Evolutionary conservation across 2,329 filamentous ascomycete genomes (phyloP).

Genomic region (Alternaria viburni): DNA sequence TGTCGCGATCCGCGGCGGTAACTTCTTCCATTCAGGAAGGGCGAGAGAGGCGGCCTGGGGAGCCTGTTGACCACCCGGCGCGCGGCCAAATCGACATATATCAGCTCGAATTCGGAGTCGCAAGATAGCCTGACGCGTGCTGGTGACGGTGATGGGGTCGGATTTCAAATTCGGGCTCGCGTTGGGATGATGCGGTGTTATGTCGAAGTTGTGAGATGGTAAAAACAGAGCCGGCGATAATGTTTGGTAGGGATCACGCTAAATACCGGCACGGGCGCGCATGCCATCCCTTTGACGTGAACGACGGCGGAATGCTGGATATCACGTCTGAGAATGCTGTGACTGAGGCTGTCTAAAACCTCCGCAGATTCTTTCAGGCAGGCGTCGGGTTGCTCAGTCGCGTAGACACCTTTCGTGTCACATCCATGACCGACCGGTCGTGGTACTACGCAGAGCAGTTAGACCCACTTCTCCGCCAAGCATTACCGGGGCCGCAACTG

Average conservation of each 20-base stretch:
- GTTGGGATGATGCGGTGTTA: constrained; percentile 38
- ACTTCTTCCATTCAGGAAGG: constrained; percentile 41
- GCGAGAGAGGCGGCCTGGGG: constrained; percentile 34
- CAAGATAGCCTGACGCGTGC: constrained; percentile 21
- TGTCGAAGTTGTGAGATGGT: constrained; percentile 29
- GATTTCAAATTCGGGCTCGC: constrained; percentile 36
- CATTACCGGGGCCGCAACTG: constrained; percentile 16
- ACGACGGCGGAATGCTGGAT: background rate
- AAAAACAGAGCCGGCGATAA: constrained; percentile 23
- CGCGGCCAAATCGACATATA: constrained; percentile 40
- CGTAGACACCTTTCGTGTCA: constrained; percentile 13
- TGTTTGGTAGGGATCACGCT: constrained; percentile 17
- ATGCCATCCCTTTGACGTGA: constrained; percentile 5
- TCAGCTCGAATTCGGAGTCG: constrained; percentile 30
- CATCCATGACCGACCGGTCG: background rate
- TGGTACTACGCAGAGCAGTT: constrained; percentile 10
- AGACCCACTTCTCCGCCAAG: constrained; percentile 19
- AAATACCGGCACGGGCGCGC: constrained; percentile 17
- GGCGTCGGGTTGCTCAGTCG: constrained; percentile 1
- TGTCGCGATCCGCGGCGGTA: constrained; percentile 40
- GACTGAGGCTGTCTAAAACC: background rate
- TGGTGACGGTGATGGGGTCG: constrained; percentile 35
- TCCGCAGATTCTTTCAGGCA: background rate
- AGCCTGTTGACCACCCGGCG: constrained; percentile 42
- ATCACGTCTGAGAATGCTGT: background rate